These are phyloP conservation scores for Areca catechu DNA, from an alignment of 176 grass and related monocot species.

Conservation along the genomic window DNA sequence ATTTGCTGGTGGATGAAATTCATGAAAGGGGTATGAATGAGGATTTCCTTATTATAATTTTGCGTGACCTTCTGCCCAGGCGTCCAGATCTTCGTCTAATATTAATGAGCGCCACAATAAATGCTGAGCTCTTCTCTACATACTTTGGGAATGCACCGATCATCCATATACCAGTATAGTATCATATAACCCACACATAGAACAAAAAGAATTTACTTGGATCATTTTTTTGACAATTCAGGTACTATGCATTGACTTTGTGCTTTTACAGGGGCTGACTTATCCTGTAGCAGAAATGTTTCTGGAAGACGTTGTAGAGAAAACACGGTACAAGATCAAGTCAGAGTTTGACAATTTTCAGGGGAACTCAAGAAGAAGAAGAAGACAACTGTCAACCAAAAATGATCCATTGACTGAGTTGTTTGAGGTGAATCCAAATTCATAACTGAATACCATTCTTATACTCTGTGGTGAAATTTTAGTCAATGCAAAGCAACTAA, in stretches of 20 bases:
- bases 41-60: constrained; percentile 98
- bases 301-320: constrained; percentile 84
- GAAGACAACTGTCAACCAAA: constrained; percentile 40
- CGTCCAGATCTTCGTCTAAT: constrained; percentile 79
- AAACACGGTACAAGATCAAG: constrained; percentile 63
- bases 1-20: constrained; percentile 94
- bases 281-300: constrained; percentile 79
- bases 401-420: constrained; percentile 70
- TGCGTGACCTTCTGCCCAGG: constrained; percentile 73
- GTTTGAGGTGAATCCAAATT: constrained; percentile 52
- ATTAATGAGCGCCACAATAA: constrained; percentile 97
- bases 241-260: constrained; percentile 14
- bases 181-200: not conserved
- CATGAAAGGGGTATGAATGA: constrained; percentile 97
- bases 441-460: not conserved
- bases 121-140: constrained; percentile 89
- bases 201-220: not conserved
- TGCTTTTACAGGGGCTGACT: constrained; percentile 63
- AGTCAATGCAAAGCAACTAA: too few relatives aligned
- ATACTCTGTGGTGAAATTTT: not conserved
- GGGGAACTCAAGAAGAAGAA: constrained; percentile 71
- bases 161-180: constrained; percentile 88
- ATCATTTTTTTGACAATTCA: constrained; percentile 5
- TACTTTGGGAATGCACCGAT: constrained; percentile 72
- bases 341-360: constrained; percentile 56